Conservation (phyloP, 768 basidiomycete genomes). For the Nevesoporus exiguus region DNA sequence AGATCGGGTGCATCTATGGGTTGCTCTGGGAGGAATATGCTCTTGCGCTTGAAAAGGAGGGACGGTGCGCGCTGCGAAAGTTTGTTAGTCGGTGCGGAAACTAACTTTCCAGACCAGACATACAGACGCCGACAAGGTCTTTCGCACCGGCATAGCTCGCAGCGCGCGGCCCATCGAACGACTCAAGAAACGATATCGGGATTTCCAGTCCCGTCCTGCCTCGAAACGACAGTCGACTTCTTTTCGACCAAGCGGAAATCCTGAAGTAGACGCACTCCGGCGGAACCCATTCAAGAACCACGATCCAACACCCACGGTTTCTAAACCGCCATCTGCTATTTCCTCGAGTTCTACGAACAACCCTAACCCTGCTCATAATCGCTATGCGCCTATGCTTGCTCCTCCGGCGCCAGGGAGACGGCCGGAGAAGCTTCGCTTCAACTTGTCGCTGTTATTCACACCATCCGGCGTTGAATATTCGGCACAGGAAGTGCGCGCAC, state of each 20-base stretch:
- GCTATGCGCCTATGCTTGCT: constrained; percentile 72
- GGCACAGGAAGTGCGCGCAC: constrained; percentile 77
- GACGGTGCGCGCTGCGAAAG: constrained; percentile 52
- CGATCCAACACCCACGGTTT: constrained; percentile 29
- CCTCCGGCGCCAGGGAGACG: constrained; percentile 67
- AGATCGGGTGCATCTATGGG: constrained; percentile 74
- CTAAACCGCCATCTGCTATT: constrained; percentile 13
- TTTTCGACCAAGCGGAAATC: constrained; percentile 25
- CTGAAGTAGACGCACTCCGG: constrained; percentile 32
- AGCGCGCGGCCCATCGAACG: constrained; percentile 80
- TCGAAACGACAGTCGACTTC: constrained; percentile 25
- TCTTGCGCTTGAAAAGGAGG: constrained; percentile 64
- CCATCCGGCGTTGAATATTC: constrained; percentile 79
- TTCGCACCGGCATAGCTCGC: constrained; percentile 76
- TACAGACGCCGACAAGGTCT: constrained; percentile 77
- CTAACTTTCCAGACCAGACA: constrained; percentile 41
- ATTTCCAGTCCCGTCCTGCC: constrained; percentile 61
- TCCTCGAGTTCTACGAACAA: constrained; percentile 41
- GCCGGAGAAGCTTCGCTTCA: constrained; percentile 67
- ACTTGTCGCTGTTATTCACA: constrained; percentile 69
- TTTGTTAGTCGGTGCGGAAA: constrained; percentile 4
- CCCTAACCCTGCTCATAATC: constrained; percentile 29
- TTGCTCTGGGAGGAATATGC: constrained; percentile 93
- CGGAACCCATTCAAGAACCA: constrained; percentile 38
- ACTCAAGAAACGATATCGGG: constrained; percentile 75